Percentiles rank a stretch among this genome's conserved stretches.
phyloP scores from a whole-genome alignment of 2,329 filamentous ascomycete species.

The Chaetomium olivaceum region DNA sequence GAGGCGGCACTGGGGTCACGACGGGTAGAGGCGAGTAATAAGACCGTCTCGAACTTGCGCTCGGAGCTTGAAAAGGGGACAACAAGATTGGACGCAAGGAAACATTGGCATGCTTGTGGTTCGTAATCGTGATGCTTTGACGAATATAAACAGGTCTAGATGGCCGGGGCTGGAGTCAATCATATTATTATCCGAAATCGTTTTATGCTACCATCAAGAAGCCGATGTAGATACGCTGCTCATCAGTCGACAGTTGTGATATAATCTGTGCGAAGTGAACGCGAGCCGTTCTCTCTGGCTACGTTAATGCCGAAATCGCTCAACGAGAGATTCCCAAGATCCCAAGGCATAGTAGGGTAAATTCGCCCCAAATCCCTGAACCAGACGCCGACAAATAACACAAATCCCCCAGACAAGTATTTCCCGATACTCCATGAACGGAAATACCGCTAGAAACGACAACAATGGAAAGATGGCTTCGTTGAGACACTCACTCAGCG shows the following conservation, averaged over 20 bases:
- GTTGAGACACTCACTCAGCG: neutral
- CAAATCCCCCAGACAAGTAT: neutral
- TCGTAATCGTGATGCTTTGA: too few species aligned
- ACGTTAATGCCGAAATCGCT: neutral
- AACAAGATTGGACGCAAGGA: neutral
- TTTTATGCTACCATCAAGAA: neutral
- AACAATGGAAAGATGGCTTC: neutral
- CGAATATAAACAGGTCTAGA: too few species aligned
- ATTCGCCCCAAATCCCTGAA: neutral
- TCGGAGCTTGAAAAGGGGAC: neutral
- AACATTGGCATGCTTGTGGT: neutral
- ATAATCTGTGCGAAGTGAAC: neutral
- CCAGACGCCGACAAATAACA: neutral
- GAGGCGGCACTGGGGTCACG: slow-evolving; percentile 9
- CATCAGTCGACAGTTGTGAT: neutral
- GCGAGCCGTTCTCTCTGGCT: neutral
- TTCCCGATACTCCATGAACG: neutral
- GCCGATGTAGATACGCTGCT: neutral
- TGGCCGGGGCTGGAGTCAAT: too few species aligned
- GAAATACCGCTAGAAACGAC: neutral
- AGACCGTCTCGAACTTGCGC: neutral
- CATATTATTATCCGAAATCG: too few species aligned
- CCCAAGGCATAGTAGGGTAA: neutral
- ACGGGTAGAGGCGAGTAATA: neutral
- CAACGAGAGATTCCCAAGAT: neutral